phyloP scores from a whole-genome alignment of 73 alveolate genomes.

The Tetrahymena thermophila region DNA sequence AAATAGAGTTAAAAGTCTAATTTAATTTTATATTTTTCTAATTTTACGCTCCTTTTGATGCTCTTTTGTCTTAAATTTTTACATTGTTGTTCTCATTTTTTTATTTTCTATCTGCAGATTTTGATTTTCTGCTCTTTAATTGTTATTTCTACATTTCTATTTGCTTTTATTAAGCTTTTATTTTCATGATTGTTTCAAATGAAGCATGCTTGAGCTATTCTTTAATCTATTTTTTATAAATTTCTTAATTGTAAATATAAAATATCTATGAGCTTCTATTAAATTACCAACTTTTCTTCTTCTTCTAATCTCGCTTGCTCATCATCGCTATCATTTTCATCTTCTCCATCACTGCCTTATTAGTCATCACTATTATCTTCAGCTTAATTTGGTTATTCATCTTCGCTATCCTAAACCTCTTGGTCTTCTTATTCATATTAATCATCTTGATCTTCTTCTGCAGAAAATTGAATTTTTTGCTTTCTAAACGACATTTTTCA shows the following conservation, averaged over 20 bases:
- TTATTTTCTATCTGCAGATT: neutral
- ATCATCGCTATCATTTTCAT: neutral
- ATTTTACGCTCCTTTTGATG: neutral
- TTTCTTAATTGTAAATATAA: neutral
- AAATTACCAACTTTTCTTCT: neutral
- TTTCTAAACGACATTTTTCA: neutral
- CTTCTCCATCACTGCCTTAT: neutral
- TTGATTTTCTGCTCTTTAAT: neutral
- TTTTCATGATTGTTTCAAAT: neutral
- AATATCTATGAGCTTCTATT: no score
- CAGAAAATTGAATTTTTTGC: neutral
- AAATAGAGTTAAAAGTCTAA: neutral
- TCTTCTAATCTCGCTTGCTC: neutral
- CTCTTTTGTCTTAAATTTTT: neutral
- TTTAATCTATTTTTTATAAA: neutral
- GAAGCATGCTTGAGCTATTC: neutral
- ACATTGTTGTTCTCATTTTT: neutral
- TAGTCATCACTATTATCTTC: neutral
- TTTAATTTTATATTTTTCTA: neutral
- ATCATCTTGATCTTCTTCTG: neutral
- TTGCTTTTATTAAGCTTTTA: neutral
- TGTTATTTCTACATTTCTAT: neutral
- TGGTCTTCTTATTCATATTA: neutral
- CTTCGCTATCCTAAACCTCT: neutral
- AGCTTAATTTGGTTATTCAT: neutral